Percentiles rank a stretch among this genome's conserved stretches.
phyloP scores from a whole-genome alignment of 768 basidiomycete genomes.

The Gyrodon lividus region DNA sequence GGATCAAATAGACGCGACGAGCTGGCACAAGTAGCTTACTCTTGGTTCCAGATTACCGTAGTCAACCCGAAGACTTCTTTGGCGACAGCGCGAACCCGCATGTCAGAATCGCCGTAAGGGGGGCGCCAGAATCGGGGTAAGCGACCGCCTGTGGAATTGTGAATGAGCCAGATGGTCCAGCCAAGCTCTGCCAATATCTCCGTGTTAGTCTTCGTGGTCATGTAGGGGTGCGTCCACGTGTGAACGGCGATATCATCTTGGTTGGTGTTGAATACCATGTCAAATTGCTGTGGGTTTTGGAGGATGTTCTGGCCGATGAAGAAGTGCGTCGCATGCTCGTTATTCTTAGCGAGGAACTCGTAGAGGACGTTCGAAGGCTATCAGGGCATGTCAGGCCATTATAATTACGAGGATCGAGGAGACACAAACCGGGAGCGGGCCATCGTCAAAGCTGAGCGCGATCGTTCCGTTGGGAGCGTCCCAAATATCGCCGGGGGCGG shows the following conservation, averaged over 20 bases:
- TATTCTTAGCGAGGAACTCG: slow-evolving; percentile 63
- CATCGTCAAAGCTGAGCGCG: slow-evolving; percentile 77
- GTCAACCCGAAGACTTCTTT: slow-evolving; percentile 80
- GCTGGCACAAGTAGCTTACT: slow-evolving; percentile 44
- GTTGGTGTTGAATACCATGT: slow-evolving; percentile 43
- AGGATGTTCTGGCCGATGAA: slow-evolving; percentile 84
- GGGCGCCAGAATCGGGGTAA: slow-evolving; percentile 84
- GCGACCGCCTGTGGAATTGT: slow-evolving; percentile 77
- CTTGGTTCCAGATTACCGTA: slow-evolving; percentile 90
- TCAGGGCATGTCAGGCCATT: background rate
- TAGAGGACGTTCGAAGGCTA: slow-evolving; percentile 51
- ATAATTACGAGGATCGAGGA: background rate
- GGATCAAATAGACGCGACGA: background rate
- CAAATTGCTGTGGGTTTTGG: slow-evolving; percentile 53
- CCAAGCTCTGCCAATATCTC: slow-evolving; percentile 72
- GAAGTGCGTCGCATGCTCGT: slow-evolving; percentile 79
- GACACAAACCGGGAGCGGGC: slow-evolving; percentile 52
- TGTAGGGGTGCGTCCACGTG: slow-evolving; percentile 72
- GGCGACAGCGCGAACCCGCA: slow-evolving; percentile 82
- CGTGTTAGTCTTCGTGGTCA: slow-evolving; percentile 73
- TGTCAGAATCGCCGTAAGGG: slow-evolving; percentile 83
- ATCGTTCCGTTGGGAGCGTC: slow-evolving; percentile 72
- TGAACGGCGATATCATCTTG: slow-evolving; percentile 43
- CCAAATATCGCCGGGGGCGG: slow-evolving; percentile 61
- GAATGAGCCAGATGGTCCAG: slow-evolving; percentile 77